Conservation (phyloP, 495 filamentous ascomycete genomes). For the Geoglossum glabrum region DNA sequence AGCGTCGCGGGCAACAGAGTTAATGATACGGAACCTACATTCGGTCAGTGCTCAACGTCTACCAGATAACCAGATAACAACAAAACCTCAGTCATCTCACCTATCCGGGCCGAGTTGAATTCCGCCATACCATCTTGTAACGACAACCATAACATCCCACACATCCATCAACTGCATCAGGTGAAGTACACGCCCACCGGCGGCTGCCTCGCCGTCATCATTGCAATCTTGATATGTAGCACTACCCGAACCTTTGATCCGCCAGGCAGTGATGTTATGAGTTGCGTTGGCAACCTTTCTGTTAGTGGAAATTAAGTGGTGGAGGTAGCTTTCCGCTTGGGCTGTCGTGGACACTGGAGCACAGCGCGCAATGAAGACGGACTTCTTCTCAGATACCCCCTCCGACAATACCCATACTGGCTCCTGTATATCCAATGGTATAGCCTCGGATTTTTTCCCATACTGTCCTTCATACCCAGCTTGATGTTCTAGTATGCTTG, state of each 20-base stretch:
- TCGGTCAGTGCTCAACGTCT: neutral
- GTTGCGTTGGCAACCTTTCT: constrained; percentile 67
- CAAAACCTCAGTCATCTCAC: neutral
- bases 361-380: constrained; percentile 64
- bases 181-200: constrained; percentile 65
- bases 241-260: constrained; percentile 23
- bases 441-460: neutral
- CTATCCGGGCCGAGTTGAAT: constrained; percentile 69
- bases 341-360: constrained; percentile 41
- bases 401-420: constrained; percentile 55
- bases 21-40: constrained; percentile 57
- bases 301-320: constrained; percentile 56
- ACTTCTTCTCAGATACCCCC: constrained; percentile 61
- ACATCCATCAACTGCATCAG: constrained; percentile 89
- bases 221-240: constrained; percentile 69
- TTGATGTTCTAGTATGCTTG: neutral
- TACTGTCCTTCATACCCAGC: neutral
- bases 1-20: constrained; percentile 64
- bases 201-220: constrained; percentile 93
- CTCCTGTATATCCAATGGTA: constrained; percentile 3
- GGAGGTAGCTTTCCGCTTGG: constrained; percentile 47
- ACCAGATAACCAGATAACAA: neutral
- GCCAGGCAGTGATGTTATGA: constrained; percentile 71
- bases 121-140: constrained; percentile 88
- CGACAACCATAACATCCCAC: constrained; percentile 84